Percentiles rank a stretch among this genome's conserved stretches.
These are phyloP conservation scores for Puccinia coronata DNA, from an alignment of 1,284 basidiomycete genomes.

Conservation along the genomic window DNA sequence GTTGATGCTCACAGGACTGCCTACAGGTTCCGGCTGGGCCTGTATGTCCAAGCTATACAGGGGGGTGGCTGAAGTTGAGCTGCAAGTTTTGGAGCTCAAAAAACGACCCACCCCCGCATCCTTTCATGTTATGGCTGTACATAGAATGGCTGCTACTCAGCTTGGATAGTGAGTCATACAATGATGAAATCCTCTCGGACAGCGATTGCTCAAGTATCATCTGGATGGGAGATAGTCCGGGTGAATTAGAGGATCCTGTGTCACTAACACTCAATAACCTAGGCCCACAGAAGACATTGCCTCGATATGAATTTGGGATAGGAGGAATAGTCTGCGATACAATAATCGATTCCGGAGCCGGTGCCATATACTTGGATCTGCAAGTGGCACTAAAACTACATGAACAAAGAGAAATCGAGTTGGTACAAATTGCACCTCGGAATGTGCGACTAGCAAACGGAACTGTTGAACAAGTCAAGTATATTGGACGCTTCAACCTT, in stretches of 20 bases:
- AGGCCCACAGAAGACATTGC: neutral
- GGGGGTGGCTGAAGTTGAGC: too few relatives aligned
- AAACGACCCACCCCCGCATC: neutral
- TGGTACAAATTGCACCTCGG: neutral
- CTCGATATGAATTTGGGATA: neutral
- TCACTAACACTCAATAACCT: too few relatives aligned
- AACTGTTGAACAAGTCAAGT: neutral
- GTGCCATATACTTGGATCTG: neutral
- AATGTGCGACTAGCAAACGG: neutral
- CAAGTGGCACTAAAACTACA: neutral
- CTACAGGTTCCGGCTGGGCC: too few relatives aligned
- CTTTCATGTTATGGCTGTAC: neutral
- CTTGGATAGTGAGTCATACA: too few relatives aligned
- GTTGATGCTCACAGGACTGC: too few relatives aligned
- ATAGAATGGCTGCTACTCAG: neutral
- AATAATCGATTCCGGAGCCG: conserved; percentile 2
- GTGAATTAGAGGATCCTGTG: too few relatives aligned
- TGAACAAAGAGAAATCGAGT: neutral
- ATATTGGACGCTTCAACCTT: neutral
- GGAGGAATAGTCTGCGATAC: neutral
- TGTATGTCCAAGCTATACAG: too few relatives aligned
- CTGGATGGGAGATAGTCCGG: neutral
- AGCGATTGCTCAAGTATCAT: neutral
- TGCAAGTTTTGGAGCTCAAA: too few relatives aligned
- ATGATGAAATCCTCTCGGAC: neutral